Evolutionary conservation across 1,139 yeast species (phyloP).

Genomic region (Ogataea hybrid): DNA sequence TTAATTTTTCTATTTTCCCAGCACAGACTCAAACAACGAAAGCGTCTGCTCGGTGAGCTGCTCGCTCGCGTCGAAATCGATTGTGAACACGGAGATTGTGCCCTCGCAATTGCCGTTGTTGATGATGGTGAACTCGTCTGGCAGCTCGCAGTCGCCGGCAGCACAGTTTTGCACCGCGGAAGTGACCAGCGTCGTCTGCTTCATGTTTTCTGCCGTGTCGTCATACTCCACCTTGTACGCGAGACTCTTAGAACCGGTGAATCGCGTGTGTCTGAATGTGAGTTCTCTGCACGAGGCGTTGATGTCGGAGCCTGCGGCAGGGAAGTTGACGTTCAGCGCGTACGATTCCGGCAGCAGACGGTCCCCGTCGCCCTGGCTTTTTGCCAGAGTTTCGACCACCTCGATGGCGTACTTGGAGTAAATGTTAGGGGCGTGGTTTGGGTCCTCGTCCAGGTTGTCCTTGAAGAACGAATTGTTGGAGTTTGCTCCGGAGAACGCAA

Average conservation of each 20-base stretch:
- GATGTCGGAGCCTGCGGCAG: slow-evolving; percentile 38
- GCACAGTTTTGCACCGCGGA: slow-evolving; percentile 24
- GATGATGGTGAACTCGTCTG: slow-evolving; percentile 31
- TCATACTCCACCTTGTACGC: slow-evolving; percentile 33
- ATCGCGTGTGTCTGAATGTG: slow-evolving; percentile 36
- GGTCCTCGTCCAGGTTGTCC: slow-evolving; percentile 36
- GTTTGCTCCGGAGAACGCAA: slow-evolving; percentile 41
- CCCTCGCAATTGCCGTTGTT: slow-evolving; percentile 30
- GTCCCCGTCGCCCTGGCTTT: slow-evolving; percentile 33
- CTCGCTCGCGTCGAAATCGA: slow-evolving; percentile 35
- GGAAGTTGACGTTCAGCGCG: slow-evolving; percentile 46
- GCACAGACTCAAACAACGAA: slow-evolving; percentile 11
- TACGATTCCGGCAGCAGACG: slow-evolving; percentile 38
- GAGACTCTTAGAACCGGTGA: slow-evolving; percentile 36
- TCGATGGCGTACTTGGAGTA: slow-evolving; percentile 41
- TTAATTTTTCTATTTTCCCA: slow-evolving; percentile 2
- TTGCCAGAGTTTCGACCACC: slow-evolving; percentile 40
- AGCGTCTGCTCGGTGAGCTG: slow-evolving; percentile 3
- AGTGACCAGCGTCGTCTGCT: slow-evolving; percentile 4
- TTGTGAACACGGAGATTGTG: slow-evolving; percentile 35
- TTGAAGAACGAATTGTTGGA: slow-evolving; percentile 43
- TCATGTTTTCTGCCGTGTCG: slow-evolving; percentile 9
- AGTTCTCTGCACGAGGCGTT: slow-evolving; percentile 37
- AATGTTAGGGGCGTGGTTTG: slow-evolving; percentile 39
- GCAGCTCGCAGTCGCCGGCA: slow-evolving; percentile 33